phyloP scores from a whole-genome alignment of 176 grass and related monocot species.

The Oryza glumipatula region DNA sequence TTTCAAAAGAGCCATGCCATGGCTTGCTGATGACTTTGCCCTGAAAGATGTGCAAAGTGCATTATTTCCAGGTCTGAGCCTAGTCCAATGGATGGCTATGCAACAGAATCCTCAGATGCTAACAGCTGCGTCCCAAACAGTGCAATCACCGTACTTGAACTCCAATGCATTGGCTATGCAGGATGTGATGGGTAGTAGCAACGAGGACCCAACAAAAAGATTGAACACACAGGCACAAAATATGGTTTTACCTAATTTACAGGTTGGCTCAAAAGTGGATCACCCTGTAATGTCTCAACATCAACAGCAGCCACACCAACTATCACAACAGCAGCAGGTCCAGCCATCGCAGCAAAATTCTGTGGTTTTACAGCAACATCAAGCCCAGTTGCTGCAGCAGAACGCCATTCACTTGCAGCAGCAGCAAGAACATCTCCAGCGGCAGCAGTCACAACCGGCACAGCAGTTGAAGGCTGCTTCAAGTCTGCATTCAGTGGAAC shows the following conservation, averaged over 20 bases:
- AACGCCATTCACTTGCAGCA: slow-evolving; percentile 62
- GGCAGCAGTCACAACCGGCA: slow-evolving; percentile 55
- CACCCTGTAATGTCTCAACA: slow-evolving; percentile 49
- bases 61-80: slow-evolving; percentile 83
- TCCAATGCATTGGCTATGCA: slow-evolving; percentile 51
- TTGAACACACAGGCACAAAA: slow-evolving; percentile 70
- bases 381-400: slow-evolving; percentile 63
- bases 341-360: slow-evolving; percentile 62
- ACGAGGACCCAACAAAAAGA: slow-evolving; percentile 62
- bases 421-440: slow-evolving; percentile 62
- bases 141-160: slow-evolving; percentile 53
- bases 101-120: slow-evolving; percentile 87
- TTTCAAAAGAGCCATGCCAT: slow-evolving; percentile 93
- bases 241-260: slow-evolving; percentile 62
- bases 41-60: slow-evolving; percentile 88
- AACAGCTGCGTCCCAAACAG: slow-evolving; percentile 47
- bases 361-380: slow-evolving; percentile 54
- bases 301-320: slow-evolving; percentile 53
- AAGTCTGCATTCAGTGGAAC: slow-evolving; percentile 52
- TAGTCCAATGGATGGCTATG: slow-evolving; percentile 99
- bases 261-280: slow-evolving; percentile 62
- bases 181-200: slow-evolving; percentile 46
- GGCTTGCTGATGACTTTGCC: slow-evolving; percentile 84
- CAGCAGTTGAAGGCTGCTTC: slow-evolving; percentile 56
- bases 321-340: slow-evolving; percentile 59